phyloP scores from a whole-genome alignment of 805 yeast genomes.

The Debaryomyces hansenii region DNA sequence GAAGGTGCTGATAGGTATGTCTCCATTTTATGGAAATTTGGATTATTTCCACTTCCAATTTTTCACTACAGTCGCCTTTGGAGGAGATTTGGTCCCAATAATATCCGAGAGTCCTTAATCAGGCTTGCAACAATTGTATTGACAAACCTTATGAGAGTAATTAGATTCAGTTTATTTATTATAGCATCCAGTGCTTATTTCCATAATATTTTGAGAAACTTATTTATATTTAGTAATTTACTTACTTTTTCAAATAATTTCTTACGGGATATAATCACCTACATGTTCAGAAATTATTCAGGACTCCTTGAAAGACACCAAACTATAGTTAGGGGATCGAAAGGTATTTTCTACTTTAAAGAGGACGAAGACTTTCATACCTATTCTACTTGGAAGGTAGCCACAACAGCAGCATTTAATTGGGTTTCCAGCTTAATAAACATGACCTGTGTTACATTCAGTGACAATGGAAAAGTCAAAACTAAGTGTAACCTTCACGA shows the following conservation, averaged over 20 bases:
- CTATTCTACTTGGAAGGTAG: slow-evolving; percentile 1
- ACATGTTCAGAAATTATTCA: slow-evolving; percentile 17
- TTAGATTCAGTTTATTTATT: slow-evolving; percentile 16
- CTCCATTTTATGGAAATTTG: slow-evolving; percentile 5
- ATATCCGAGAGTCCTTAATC: slow-evolving; percentile 1
- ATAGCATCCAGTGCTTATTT: slow-evolving; percentile 16
- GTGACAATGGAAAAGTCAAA: background rate
- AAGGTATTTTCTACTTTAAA: slow-evolving; percentile 8
- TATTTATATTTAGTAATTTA: slow-evolving; percentile 25
- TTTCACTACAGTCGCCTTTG: slow-evolving; percentile 17
- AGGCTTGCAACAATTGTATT: slow-evolving; percentile 4
- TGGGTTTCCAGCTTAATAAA: background rate
- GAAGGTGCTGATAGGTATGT: background rate
- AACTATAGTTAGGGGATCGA: slow-evolving; percentile 7
- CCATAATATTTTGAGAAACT: slow-evolving; percentile 15
- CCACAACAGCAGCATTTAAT: background rate
- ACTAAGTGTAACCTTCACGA: background rate
- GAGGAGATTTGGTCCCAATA: slow-evolving; percentile 10
- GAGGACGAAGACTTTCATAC: slow-evolving; percentile 1
- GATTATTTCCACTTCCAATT: slow-evolving; percentile 18
- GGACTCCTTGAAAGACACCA: slow-evolving; percentile 12
- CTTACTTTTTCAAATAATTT: slow-evolving; percentile 18
- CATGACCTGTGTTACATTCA: background rate
- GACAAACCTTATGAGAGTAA: slow-evolving; percentile 6
- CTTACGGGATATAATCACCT: slow-evolving; percentile 29